Percentiles rank a stretch among this genome's conserved stretches.
phyloP scores from a whole-genome alignment of 768 basidiomycete species.

The Boletus fagicola region DNA sequence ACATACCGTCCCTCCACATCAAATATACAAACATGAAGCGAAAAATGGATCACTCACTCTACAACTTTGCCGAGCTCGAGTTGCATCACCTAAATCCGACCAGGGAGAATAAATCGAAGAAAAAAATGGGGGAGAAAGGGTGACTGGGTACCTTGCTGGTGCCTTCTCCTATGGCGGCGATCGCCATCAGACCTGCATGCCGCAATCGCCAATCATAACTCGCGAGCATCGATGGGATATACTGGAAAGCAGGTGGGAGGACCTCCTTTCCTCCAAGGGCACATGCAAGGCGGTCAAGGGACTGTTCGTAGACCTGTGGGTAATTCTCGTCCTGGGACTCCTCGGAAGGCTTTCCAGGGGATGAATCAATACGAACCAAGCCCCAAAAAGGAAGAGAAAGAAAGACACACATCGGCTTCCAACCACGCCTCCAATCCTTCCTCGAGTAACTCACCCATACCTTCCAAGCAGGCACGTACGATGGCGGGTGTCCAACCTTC shows the following conservation, averaged over 20 bases:
- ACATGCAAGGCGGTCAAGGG: slow-evolving; percentile 77
- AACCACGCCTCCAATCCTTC: slow-evolving; percentile 62
- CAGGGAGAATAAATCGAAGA: background rate
- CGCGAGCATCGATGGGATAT: slow-evolving; percentile 78
- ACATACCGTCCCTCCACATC: background rate
- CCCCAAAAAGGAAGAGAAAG: slow-evolving; percentile 12
- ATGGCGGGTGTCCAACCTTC: slow-evolving; percentile 69
- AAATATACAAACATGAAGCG: background rate
- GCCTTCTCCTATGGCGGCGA: slow-evolving; percentile 83
- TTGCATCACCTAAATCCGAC: slow-evolving; percentile 58
- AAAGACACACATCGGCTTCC: slow-evolving; percentile 64
- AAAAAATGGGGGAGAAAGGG: background rate
- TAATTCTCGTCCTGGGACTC: slow-evolving; percentile 61
- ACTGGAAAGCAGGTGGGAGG: slow-evolving; percentile 77
- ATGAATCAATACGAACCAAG: background rate
- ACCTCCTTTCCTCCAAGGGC: slow-evolving; percentile 75
- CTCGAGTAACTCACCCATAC: slow-evolving; percentile 76
- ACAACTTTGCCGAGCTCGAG: slow-evolving; percentile 81
- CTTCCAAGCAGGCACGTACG: slow-evolving; percentile 76
- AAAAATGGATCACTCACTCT: slow-evolving; percentile 48
- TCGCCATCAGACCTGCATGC: slow-evolving; percentile 85
- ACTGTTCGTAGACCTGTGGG: slow-evolving; percentile 78
- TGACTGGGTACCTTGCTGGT: slow-evolving; percentile 54
- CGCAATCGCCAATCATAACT: slow-evolving; percentile 82
- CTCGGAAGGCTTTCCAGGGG: slow-evolving; percentile 52